Evolutionary conservation across 805 yeast species (phyloP).

Genomic region (Wilhelminamyces savonicus): DNA sequence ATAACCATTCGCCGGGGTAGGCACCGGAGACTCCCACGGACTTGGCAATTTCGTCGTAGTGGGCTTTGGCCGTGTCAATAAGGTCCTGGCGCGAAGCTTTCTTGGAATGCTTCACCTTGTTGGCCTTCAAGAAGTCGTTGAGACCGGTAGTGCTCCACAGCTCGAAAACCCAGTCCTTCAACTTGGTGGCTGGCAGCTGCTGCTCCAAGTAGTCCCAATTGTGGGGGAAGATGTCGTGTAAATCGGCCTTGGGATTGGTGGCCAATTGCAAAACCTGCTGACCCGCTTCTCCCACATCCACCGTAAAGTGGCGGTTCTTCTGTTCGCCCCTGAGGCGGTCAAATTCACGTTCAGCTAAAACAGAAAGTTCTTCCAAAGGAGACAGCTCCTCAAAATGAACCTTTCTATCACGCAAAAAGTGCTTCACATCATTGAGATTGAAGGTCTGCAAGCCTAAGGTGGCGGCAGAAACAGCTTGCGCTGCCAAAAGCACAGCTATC

Average conservation of each 20-base stretch:
- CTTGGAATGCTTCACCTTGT: conserved; percentile 21
- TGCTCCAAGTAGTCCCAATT: conserved; percentile 11
- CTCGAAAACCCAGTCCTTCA: conserved; percentile 42
- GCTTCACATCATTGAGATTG: conserved; percentile 23
- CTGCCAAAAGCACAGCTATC: too few relatives aligned
- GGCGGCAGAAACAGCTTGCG: too few relatives aligned
- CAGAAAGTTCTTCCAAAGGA: conserved; percentile 15
- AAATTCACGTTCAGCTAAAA: conserved; percentile 20
- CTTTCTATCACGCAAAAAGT: conserved; percentile 21
- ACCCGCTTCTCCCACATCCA: conserved; percentile 4
- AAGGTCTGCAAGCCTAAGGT: too few relatives aligned
- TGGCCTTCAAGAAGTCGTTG: conserved; percentile 21
- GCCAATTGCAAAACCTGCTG: conserved; percentile 10
- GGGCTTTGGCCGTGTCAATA: conserved; percentile 32
- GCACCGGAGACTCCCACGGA: conserved; percentile 31
- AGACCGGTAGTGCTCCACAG: conserved; percentile 37
- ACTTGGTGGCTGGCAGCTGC: conserved; percentile 2
- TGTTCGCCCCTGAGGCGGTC: conserved; percentile 10
- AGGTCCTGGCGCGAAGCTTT: conserved; percentile 32
- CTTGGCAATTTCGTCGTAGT: conserved; percentile 34
- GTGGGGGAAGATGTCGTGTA: conserved; percentile 9
- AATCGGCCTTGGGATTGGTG: conserved; percentile 8
- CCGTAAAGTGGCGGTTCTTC: conserved; percentile 1
- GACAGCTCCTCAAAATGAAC: conserved; percentile 14
- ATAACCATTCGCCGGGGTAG: conserved; percentile 48